Conservation (phyloP, 371 early-diverging fungal genomes). For the Cokeromyces recurvatus region DNA sequence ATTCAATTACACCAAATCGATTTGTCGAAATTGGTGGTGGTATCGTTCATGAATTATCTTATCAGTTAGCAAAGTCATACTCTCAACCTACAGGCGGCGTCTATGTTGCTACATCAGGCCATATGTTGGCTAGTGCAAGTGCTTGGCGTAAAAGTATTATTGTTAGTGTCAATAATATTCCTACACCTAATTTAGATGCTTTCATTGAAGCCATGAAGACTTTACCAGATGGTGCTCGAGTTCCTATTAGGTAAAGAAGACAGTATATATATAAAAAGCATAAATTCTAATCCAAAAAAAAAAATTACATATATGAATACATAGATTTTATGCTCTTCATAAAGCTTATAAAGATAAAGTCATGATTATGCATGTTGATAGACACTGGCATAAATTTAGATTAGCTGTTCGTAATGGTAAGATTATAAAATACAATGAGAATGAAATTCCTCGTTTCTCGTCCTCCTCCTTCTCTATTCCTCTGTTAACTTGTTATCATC, state of each 20-base stretch:
- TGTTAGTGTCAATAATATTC: conserved; percentile 63
- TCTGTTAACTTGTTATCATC: no score
- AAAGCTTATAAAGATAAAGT: conserved; percentile 69
- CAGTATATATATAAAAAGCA: not conserved
- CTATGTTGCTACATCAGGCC: conserved; percentile 75
- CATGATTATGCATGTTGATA: conserved; percentile 78
- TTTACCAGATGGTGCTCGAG: conserved; percentile 76
- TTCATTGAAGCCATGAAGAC: conserved; percentile 66
- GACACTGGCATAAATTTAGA: conserved; percentile 83
- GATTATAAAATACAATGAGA: not conserved
- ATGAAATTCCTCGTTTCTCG: no score
- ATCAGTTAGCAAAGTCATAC: conserved; percentile 81
- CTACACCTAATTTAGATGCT: conserved; percentile 76
- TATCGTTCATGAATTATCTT: conserved; percentile 78
- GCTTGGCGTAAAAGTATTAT: conserved; percentile 65
- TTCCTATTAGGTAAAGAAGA: conserved; percentile 57
- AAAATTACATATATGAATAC: not conserved
- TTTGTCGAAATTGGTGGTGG: conserved; percentile 88
- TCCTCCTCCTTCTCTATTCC: no score
- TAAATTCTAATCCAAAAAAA: not conserved
- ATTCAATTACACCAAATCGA: conserved; percentile 66
- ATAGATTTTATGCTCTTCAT: conserved; percentile 64
- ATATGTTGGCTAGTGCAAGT: conserved; percentile 65
- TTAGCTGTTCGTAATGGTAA: conserved; percentile 75
- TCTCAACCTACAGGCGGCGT: conserved; percentile 75